A percentile compares a stretch with the other conserved stretches of the same genome.
These are phyloP conservation scores for Artemisia princeps DNA, from an alignment of 140 eudicot genomes.

Conservation along the genomic window DNA sequence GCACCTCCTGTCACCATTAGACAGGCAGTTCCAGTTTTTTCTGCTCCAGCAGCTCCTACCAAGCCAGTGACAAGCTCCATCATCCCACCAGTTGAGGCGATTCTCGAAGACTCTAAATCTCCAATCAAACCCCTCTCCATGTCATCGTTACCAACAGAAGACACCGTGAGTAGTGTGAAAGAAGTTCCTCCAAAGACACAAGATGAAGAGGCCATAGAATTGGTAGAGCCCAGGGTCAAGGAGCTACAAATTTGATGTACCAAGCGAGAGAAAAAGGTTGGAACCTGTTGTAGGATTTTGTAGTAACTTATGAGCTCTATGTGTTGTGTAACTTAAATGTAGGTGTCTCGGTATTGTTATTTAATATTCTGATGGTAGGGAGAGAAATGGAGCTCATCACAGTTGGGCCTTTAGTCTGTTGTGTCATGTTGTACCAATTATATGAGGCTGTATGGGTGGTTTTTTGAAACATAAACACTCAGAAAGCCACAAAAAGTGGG, in stretches of 20 bases:
- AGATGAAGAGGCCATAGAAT: slow-evolving; percentile 22
- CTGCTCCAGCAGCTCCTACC: slow-evolving; percentile 30
- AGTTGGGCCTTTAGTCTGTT: slow-evolving; percentile 7
- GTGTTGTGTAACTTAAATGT: slow-evolving; percentile 25
- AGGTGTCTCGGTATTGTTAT: slow-evolving; percentile 15
- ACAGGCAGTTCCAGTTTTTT: slow-evolving; percentile 42
- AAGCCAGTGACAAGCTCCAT: slow-evolving; percentile 12
- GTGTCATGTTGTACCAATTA: not conserved
- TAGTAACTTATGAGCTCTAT: slow-evolving; percentile 10
- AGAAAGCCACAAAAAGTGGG: slow-evolving; percentile 5
- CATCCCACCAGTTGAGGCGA: slow-evolving; percentile 16
- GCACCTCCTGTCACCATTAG: slow-evolving; percentile 56
- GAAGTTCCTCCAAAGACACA: not conserved
- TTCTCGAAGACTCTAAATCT: slow-evolving; percentile 18
- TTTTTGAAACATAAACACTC: slow-evolving; percentile 11
- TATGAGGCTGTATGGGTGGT: slow-evolving; percentile 3
- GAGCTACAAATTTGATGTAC: slow-evolving; percentile 29
- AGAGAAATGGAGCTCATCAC: slow-evolving; percentile 21
- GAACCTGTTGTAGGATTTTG: slow-evolving; percentile 27
- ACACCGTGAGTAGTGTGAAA: not conserved
- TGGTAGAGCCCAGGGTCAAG: slow-evolving; percentile 25
- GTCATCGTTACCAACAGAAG: slow-evolving; percentile 20
- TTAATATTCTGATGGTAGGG: slow-evolving; percentile 16
- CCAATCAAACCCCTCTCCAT: not conserved
- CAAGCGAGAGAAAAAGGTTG: slow-evolving; percentile 3